Evolutionary conservation across 2,329 filamentous ascomycete genomes (phyloP).

Genomic region (Xylaria sp.): DNA sequence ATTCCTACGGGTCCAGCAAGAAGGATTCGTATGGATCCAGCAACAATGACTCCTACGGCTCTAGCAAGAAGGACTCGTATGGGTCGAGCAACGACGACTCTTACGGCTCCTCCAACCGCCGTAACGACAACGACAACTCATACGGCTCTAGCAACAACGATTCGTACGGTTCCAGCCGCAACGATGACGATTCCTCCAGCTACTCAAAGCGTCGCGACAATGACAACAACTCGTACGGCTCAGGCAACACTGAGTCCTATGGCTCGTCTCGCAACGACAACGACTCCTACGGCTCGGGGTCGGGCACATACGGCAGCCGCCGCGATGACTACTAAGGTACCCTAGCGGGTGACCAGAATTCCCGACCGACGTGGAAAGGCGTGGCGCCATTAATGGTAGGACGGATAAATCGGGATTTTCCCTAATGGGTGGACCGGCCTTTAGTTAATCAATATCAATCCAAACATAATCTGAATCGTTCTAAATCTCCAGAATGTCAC

Average conservation of each 20-base stretch:
- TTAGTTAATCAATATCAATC: conserved; percentile 19
- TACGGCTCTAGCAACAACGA: conserved; percentile 26
- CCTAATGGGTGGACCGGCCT: not conserved
- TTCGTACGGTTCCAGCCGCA: conserved; percentile 30
- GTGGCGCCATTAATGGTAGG: conserved; percentile 1
- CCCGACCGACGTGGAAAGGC: not conserved
- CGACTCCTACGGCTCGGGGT: conserved; percentile 20
- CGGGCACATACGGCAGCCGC: conserved; percentile 27
- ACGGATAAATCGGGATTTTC: conserved; percentile 24
- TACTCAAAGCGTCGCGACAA: conserved; percentile 23
- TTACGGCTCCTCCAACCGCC: conserved; percentile 40
- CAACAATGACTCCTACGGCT: conserved; percentile 43
- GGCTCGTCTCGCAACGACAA: conserved; percentile 23
- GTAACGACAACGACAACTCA: conserved; percentile 26
- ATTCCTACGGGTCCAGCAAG: conserved; percentile 23
- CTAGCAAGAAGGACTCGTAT: conserved; percentile 28
- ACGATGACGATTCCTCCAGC: conserved; percentile 36
- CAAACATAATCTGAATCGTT: not conserved
- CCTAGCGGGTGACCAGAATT: conserved; percentile 17
- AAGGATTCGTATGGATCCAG: conserved; percentile 33
- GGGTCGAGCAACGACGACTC: conserved; percentile 12
- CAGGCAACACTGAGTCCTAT: conserved; percentile 30
- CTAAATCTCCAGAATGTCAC: not conserved
- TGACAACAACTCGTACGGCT: conserved; percentile 14
- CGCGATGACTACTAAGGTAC: conserved; percentile 39